Evolutionary conservation across 2,329 filamentous ascomycete species (phyloP), one percentile per base, ranked within the genome.

Genomic region (Aaosphaeria arxii): DNA sequence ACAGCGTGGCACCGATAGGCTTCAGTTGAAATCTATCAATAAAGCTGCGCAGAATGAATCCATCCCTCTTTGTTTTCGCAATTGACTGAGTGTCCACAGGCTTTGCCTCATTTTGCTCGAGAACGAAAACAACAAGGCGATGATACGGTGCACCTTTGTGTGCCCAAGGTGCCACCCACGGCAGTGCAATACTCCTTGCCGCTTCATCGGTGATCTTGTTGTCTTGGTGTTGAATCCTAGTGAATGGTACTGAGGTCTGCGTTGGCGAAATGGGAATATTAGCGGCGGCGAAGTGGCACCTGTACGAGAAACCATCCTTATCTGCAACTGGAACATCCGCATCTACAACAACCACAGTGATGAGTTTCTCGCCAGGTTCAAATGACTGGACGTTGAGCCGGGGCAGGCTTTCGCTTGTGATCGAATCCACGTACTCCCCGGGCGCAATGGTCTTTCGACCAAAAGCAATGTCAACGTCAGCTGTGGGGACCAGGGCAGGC

Each of bases 81-180:
- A 91, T 84, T 82, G 90, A 89, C 36, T 49, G 48, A 28, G 59
- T 45, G 49, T 59, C 61, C 38, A 63, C 55, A 7, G 47, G 45
- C 39, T 55, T 57, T 46, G 80, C 83, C 46, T 83, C 75, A 44
- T 80, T 76, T 71, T 99, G 94, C 74, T 95, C 84, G 43, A 97
- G 77, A 24, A 99, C 76, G 66, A 94, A 87, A 51, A 97, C 75
- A 42, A 86, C 86, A 46, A 97, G 78, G 45, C 94, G 88, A 72
- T 97, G 94, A 74, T 97, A 96, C 1, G 89, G 89, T 2, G 87
- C 82, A 48, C 94, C 94, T 76, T 94, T 95, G 67, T 96, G 88
- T 1, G 90, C 86, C 65, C 88, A 89, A 1, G 94, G 87, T 1
- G 92, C 87, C 28, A 91, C 76, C 89, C 92, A 99, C 1, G 90